A percentile compares a stretch with the other conserved stretches of the same genome.
Evolutionary conservation across 192 early-diverging fungal genomes (phyloP).

Genomic region (Entrophospora sp.): DNA sequence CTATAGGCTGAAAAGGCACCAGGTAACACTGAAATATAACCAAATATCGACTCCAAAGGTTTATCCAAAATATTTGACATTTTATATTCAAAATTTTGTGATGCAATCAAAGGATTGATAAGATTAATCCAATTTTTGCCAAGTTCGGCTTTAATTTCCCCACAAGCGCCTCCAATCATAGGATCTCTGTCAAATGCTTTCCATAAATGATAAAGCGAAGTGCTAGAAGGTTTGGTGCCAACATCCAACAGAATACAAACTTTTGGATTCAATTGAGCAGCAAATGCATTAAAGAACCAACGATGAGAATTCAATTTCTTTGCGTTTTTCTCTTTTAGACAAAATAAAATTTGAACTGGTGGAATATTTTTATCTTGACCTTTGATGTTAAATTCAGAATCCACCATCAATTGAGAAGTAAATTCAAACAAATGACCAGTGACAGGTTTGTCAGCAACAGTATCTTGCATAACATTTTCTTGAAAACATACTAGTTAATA

Average conservation of each 20-base stretch:
- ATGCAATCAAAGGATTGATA: conserved; percentile 45
- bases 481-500: conserved; percentile 58
- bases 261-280: conserved; percentile 45
- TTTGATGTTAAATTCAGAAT: conserved; percentile 60
- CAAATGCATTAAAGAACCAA: conserved; percentile 56
- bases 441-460: conserved; percentile 53
- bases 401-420: conserved; percentile 65
- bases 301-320: conserved; percentile 91
- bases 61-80: conserved; percentile 60
- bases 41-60: conserved; percentile 70
- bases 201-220: conserved; percentile 57
- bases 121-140: conserved; percentile 49
- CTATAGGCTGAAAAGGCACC: conserved; percentile 83
- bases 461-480: conserved; percentile 59
- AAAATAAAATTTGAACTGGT: conserved; percentile 73
- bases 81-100: conserved; percentile 64
- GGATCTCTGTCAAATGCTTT: conserved; percentile 49
- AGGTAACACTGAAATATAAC: conserved; percentile 79
- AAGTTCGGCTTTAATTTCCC: conserved; percentile 54
- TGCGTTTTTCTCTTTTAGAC: conserved; percentile 85
- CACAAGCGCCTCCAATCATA: conserved; percentile 53
- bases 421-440: conserved; percentile 63
- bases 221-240: conserved; percentile 47
- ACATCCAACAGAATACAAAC: conserved; percentile 56
- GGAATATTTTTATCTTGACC: conserved; percentile 56